A percentile compares a stretch with the other conserved stretches of the same genome.
These are phyloP conservation scores for Sequoiadendron giganteum DNA, from an alignment of 75 land plant genomes.

Conservation along the genomic window DNA sequence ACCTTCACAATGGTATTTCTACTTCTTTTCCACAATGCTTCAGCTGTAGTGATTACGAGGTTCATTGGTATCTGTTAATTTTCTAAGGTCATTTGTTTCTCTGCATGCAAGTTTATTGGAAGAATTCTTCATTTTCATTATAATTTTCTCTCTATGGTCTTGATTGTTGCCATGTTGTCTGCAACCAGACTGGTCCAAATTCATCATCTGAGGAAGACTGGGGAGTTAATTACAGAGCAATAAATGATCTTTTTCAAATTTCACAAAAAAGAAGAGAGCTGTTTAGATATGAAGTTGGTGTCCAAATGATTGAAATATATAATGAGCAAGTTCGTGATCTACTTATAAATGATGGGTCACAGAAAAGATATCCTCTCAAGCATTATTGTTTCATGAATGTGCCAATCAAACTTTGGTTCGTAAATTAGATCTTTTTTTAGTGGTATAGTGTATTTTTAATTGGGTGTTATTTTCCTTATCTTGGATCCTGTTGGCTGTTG, in stretches of 20 bases:
- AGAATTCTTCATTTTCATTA: neutral
- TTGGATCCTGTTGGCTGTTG: neutral
- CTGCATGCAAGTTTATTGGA: neutral
- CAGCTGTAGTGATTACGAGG: neutral
- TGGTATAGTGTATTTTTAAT: neutral
- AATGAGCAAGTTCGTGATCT: constrained; percentile 99
- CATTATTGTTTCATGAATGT: neutral
- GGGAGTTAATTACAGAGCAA: constrained; percentile 98
- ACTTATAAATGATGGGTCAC: constrained; percentile 54
- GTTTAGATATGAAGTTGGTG: constrained; percentile 79
- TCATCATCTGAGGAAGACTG: constrained; percentile 56
- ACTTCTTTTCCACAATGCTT: neutral
- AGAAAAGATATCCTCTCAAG: constrained; percentile 84
- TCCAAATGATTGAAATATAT: constrained; percentile 99
- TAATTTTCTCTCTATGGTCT: neutral
- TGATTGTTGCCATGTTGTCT: constrained; percentile 12
- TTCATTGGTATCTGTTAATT: neutral
- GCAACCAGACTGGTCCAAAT: constrained; percentile 77
- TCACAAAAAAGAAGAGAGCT: constrained; percentile 64
- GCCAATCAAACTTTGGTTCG: neutral
- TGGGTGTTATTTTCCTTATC: neutral
- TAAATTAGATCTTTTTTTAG: neutral
- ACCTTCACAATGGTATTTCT: constrained; percentile 94
- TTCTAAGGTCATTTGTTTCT: neutral
- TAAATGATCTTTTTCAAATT: constrained; percentile 90